A percentile compares a stretch with the other conserved stretches of the same genome.
Conservation (phyloP, 768 basidiomycete species). For the Gymnopilus dilepis region DNA sequence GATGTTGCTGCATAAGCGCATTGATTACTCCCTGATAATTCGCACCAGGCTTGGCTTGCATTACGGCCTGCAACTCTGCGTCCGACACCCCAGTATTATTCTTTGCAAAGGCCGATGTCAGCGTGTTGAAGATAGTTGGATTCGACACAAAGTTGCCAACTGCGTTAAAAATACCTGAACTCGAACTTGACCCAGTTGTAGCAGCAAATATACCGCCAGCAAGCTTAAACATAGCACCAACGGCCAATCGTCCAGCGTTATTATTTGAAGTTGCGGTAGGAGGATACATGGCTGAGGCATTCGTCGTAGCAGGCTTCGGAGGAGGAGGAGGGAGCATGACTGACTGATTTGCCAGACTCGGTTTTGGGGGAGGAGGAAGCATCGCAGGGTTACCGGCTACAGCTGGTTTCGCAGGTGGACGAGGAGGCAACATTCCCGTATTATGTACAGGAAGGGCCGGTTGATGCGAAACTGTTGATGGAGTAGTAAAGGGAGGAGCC, state of each 20-base stretch:
- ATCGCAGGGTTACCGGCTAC: not conserved
- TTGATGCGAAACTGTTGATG: not conserved
- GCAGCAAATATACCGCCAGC: slow-evolving; percentile 17
- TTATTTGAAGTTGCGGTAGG: not conserved
- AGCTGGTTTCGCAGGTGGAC: not conserved
- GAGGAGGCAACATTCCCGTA: not conserved
- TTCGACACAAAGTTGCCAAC: slow-evolving; percentile 23
- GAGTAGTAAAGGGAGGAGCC: slow-evolving; percentile 22
- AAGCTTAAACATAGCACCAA: slow-evolving; percentile 19
- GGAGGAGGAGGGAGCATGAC: no score
- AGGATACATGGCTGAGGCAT: no score
- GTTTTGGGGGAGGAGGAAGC: no score
- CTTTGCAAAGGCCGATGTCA: slow-evolving; percentile 24
- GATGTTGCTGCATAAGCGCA: slow-evolving; percentile 36
- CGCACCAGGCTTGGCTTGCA: slow-evolving; percentile 36
- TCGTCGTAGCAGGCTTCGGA: no score
- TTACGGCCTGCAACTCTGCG: slow-evolving; percentile 35
- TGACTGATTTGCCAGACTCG: no score
- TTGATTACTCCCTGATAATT: slow-evolving; percentile 40
- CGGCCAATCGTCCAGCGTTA: slow-evolving; percentile 8
- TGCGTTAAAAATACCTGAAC: slow-evolving; percentile 5
- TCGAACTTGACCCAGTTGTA: slow-evolving; percentile 13
- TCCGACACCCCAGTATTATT: slow-evolving; percentile 23
- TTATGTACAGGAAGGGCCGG: not conserved
- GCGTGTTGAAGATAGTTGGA: slow-evolving; percentile 15